phyloP scores from a whole-genome alignment of 140 eudicot genomes.

The Oenanthe javanica region DNA sequence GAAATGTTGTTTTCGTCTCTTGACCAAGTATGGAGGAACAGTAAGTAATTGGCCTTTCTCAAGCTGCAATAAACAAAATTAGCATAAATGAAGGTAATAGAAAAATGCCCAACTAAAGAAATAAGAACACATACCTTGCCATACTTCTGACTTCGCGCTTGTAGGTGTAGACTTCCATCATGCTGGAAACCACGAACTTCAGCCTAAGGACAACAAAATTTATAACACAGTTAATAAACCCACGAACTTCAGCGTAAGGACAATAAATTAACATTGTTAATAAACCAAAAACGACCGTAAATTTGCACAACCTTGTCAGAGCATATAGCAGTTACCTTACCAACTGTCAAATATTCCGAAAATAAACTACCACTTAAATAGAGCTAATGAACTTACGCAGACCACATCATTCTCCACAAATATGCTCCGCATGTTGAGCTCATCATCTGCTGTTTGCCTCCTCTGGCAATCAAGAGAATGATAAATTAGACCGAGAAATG shows the following conservation, averaged over 20 bases:
- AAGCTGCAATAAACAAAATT: slow-evolving; percentile 41
- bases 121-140: slow-evolving; percentile 63
- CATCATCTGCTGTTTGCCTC: slow-evolving; percentile 89
- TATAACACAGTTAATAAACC: background rate
- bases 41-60: slow-evolving; percentile 77
- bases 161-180: slow-evolving; percentile 84
- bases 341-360: background rate
- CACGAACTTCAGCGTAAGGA: slow-evolving; percentile 80
- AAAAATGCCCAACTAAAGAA: background rate
- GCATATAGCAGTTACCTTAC: background rate
- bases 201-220: slow-evolving; percentile 26
- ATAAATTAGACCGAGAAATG: background rate
- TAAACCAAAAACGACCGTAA: background rate
- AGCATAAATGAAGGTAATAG: background rate
- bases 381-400: slow-evolving; percentile 51
- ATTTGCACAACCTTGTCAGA: background rate
- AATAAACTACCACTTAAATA: background rate
- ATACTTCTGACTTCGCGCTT: slow-evolving; percentile 95
- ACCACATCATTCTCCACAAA: slow-evolving; percentile 92
- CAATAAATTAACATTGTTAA: background rate
- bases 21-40: slow-evolving; percentile 69
- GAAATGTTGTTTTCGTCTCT: slow-evolving; percentile 78
- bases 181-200: slow-evolving; percentile 92
- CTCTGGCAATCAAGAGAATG: slow-evolving; percentile 39
- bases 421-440: slow-evolving; percentile 94